Evolutionary conservation across 768 basidiomycete species (phyloP).

Genomic region (Boletus reticuloceps): DNA sequence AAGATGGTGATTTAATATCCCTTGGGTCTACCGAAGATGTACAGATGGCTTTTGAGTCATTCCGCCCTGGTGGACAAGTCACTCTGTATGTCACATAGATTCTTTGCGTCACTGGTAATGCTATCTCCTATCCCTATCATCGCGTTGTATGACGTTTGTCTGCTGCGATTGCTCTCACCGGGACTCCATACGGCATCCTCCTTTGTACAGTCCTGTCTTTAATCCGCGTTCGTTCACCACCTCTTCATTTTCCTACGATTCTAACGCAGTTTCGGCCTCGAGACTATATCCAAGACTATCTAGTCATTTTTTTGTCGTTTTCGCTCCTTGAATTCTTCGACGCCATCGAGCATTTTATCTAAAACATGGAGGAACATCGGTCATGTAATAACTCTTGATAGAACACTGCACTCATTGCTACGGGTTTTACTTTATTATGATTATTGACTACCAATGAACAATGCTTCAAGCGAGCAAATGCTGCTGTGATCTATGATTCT

Average conservation of each 20-base stretch:
- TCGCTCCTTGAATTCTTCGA: constrained; percentile 14
- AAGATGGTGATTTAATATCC: constrained; percentile 88
- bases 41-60: constrained; percentile 89
- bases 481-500: background rate
- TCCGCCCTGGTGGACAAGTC: constrained; percentile 73
- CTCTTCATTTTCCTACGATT: constrained; percentile 6
- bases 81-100: constrained; percentile 74
- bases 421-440: constrained; percentile 25
- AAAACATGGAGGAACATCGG: constrained; percentile 35
- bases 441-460: constrained; percentile 15
- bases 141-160: constrained; percentile 1
- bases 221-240: constrained; percentile 23
- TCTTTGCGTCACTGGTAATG: background rate
- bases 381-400: constrained; percentile 34
- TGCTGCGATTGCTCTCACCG: constrained; percentile 12
- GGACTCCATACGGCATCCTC: constrained; percentile 5
- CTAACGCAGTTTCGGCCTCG: constrained; percentile 14
- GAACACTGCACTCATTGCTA: constrained; percentile 38
- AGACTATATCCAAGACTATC: background rate
- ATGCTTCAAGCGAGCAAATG: background rate
- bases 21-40: constrained; percentile 91
- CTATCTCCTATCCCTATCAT: background rate
- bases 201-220: constrained; percentile 15
- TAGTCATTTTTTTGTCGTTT: constrained; percentile 9
- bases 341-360: constrained; percentile 25